Base-by-base conservation (phyloP, 768 basidiomycete species). In the Termitomyces sp. region DNA sequence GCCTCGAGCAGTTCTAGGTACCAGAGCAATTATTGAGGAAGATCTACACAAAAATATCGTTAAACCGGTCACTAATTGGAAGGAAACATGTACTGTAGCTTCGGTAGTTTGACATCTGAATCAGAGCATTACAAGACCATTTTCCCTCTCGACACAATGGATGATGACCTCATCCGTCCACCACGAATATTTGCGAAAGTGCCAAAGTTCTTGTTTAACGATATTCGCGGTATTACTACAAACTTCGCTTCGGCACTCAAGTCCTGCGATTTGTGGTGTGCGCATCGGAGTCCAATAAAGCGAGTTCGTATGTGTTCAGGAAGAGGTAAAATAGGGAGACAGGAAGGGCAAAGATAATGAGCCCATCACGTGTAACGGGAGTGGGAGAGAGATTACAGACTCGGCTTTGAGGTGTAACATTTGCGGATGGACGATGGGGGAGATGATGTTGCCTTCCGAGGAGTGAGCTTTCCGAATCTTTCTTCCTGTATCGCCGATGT, bases 111-210 rank as follows among this genome's bases (percentile, higher is more conserved):
- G 22, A 79, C 75, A 28, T 83, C 75, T 42, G 83, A 70, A 48
- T 73, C 80, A 26, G 80, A 69, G 55, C 80, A 79, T 28, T 49
- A 54, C 53, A 58, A n/a, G 18, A 82, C 80, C 6, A 78, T 78
- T 43, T 92, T 83, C 60, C 88, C 90, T 77, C 90, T 92, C 67
- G 83, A 77, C 42, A 95, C 91, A 64, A 94, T 90, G 4, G 88
- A 88, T 2, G 92, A 93, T 4, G 89, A 87, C 35, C 91, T 84
- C 47, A 94, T 72, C 58, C 95, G 87, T n/a, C 86, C 95, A 36
- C 96, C 95, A 54, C 94, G 90, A 50, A 96, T 75, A 55, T 87
- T 85, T 2, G 86, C 74, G 71, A 96, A 98, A 1, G 86, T 88
- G 40, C 77, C 75, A 53, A 99, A 82, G 69, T 97, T 94, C n/a